Conservation (phyloP, 2,329 filamentous ascomycete species). For the Neonectria sp. region DNA sequence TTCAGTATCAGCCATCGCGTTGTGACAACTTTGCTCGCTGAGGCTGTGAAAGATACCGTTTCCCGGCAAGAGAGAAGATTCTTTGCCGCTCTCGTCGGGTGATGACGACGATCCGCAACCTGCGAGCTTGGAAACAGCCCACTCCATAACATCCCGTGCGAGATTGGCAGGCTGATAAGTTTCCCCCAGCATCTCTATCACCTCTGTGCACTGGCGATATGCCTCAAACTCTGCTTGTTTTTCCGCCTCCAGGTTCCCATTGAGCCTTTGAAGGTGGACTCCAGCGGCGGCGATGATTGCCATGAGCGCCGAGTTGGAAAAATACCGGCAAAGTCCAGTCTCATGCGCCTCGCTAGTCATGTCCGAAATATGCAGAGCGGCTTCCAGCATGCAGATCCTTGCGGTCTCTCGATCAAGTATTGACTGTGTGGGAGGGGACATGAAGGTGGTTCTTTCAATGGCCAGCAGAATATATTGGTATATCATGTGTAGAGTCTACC, state of each 20-base stretch:
- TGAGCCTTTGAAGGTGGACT: conserved; percentile 79
- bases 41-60: no score
- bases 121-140: conserved; percentile 6
- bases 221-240: conserved; percentile 8
- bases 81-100: no score
- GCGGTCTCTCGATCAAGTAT: conserved; percentile 84
- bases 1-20: no score
- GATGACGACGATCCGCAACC: no score
- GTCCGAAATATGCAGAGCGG: conserved; percentile 85
- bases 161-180: conserved; percentile 25
- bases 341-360: conserved; percentile 83
- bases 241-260: conserved; percentile 5
- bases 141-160: conserved; percentile 20
- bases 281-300: conserved; percentile 92
- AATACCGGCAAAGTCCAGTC: conserved; percentile 79
- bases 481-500: conserved; percentile 79
- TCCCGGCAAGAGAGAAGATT: no score
- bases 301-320: conserved; percentile 91
- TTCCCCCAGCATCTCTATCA: conserved; percentile 16
- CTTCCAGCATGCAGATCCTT: conserved; percentile 84
- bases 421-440: conserved; percentile 69
- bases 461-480: conserved; percentile 92
- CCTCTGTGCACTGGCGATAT: conserved; percentile 15
- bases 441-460: conserved; percentile 91
- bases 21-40: no score